Evolutionary conservation across 2,329 filamentous ascomycete genomes (phyloP).

Genomic region (Myriosclerotinia curreyana): DNA sequence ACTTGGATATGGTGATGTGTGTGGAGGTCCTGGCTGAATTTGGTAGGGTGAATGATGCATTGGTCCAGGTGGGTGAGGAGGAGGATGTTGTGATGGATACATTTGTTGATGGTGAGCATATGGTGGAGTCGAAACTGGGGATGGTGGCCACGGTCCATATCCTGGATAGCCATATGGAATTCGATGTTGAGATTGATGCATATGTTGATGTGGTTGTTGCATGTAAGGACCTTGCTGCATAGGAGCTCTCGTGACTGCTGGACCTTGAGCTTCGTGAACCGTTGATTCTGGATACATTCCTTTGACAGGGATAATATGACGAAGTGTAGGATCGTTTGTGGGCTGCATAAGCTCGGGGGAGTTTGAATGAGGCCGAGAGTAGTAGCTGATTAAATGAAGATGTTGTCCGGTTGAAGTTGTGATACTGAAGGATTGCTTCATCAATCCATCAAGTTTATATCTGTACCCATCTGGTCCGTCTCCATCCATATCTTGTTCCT

Average conservation of each 20-base stretch:
- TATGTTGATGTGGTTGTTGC: constrained; percentile 43
- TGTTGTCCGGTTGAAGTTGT: constrained; percentile 88
- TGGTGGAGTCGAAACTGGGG: constrained; percentile 53
- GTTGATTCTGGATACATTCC: constrained; percentile 98
- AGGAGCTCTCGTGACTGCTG: constrained; percentile 74
- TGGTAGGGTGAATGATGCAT: constrained; percentile 37
- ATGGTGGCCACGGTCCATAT: constrained; percentile 53
- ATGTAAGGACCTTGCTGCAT: constrained; percentile 53
- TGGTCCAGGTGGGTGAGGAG: constrained; percentile 38
- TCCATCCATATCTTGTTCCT: constrained; percentile 66
- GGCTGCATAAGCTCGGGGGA: constrained; percentile 75
- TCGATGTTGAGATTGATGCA: constrained; percentile 39
- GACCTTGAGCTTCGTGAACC: constrained; percentile 79
- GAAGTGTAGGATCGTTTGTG: constrained; percentile 72
- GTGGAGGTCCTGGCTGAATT: constrained; percentile 35
- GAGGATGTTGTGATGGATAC: constrained; percentile 42
- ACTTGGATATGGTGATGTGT: constrained; percentile 35
- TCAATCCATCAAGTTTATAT: constrained; percentile 93
- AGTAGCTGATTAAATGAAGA: constrained; percentile 97
- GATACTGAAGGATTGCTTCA: constrained; percentile 99
- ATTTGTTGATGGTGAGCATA: constrained; percentile 43
- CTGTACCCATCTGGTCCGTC: constrained; percentile 85
- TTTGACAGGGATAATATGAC: constrained; percentile 82
- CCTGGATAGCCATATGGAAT: constrained; percentile 41
- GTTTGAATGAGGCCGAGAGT: constrained; percentile 73